Evolutionary conservation across 805 yeast species (phyloP).

Genomic region (Blastobotrys parvus): DNA sequence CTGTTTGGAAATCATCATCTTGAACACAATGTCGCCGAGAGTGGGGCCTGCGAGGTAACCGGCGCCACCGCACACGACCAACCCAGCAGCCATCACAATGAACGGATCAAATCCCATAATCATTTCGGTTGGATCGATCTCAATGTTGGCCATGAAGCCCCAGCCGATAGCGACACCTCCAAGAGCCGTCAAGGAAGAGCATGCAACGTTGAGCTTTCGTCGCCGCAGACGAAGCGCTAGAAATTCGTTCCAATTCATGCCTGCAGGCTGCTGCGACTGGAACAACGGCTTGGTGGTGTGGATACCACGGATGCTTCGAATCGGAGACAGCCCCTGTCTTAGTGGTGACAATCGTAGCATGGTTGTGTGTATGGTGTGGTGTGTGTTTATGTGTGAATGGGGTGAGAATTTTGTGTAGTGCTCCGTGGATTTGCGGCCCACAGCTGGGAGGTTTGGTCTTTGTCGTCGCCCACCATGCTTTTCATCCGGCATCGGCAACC

Average conservation of each 20-base stretch:
- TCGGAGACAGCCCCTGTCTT: too few species aligned
- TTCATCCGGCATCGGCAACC: too few species aligned
- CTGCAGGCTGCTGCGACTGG: background rate
- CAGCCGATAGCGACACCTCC: conserved; percentile 62
- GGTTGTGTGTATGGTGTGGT: background rate
- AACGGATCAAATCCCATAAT: conserved; percentile 87
- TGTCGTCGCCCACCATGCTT: too few species aligned
- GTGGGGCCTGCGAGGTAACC: conserved; percentile 83
- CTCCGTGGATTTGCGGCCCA: too few species aligned
- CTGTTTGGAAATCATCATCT: conserved; percentile 20
- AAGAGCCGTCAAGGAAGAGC: conserved; percentile 62
- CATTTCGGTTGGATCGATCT: conserved; percentile 79
- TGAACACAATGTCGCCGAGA: conserved; percentile 63
- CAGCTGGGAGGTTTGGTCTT: too few species aligned
- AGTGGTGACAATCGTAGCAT: background rate
- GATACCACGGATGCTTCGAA: too few species aligned
- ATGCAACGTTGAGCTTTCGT: conserved; percentile 55
- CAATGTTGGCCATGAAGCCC: conserved; percentile 68
- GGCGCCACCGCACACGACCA: conserved; percentile 59
- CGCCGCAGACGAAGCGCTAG: conserved; percentile 68
- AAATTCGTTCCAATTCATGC: conserved; percentile 71
- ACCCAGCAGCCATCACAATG: conserved; percentile 67
- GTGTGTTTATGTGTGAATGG: background rate
- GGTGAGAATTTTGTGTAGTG: too few species aligned
- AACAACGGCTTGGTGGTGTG: background rate